Conservation (phyloP, 768 basidiomycete species). For the Dendrothele bispora region DNA sequence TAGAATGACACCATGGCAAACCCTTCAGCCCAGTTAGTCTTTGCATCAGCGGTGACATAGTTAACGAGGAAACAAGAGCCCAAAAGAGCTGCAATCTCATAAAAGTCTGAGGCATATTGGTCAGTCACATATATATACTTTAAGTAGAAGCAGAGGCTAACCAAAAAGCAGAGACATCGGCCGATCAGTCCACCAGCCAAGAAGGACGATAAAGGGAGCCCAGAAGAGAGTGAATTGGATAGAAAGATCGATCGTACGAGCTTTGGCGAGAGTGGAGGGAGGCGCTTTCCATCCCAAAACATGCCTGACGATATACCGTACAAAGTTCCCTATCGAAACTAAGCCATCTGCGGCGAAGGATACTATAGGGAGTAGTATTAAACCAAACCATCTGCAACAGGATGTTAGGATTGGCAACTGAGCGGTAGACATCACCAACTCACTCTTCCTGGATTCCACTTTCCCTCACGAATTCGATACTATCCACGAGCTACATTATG, state of each 20-base stretch:
- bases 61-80: constrained; percentile 77
- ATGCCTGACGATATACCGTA: constrained; percentile 40
- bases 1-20: constrained; percentile 67
- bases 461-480: constrained; percentile 53
- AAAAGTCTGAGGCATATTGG: constrained; percentile 60
- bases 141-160: constrained; percentile 25
- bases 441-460: constrained; percentile 54
- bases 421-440: constrained; percentile 12
- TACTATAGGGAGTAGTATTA: constrained; percentile 69
- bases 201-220: constrained; percentile 70
- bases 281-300: constrained; percentile 39
- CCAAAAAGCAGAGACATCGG: constrained; percentile 71
- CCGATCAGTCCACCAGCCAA: constrained; percentile 65
- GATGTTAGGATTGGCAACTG: neutral
- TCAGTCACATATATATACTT: neutral
- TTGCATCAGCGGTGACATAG: constrained; percentile 75
- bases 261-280: constrained; percentile 62
- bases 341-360: constrained; percentile 74
- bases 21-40: constrained; percentile 82
- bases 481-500: constrained; percentile 55
- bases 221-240: constrained; percentile 81
- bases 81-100: constrained; percentile 64
- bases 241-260: constrained; percentile 71
- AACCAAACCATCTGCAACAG: constrained; percentile 62
- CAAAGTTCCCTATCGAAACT: constrained; percentile 58